phyloP scores from a whole-genome alignment of 164 flowering plant genomes.

The Macadamia integrifolia region DNA sequence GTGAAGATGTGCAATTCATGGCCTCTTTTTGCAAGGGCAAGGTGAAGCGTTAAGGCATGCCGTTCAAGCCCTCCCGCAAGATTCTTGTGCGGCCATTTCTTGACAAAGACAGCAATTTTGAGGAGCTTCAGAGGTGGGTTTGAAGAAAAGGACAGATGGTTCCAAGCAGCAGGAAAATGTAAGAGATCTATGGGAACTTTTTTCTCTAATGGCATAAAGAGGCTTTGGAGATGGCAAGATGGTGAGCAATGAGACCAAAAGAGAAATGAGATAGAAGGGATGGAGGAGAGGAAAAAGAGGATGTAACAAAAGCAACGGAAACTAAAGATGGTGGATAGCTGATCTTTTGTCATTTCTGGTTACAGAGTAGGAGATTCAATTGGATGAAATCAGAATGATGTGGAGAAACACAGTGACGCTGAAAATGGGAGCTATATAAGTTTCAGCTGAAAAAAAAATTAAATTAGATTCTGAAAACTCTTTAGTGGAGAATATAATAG shows the following conservation, averaged over 20 bases:
- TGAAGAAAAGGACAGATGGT: conserved; percentile 48
- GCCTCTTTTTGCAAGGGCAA: conserved; percentile 29
- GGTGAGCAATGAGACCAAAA: conserved; percentile 32
- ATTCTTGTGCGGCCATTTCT: conserved; percentile 54
- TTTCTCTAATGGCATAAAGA: conserved; percentile 8
- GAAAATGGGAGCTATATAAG: too few species aligned
- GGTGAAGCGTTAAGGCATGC: conserved; percentile 74
- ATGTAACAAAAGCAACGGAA: conserved; percentile 12
- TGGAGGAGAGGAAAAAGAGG: conserved; percentile 14
- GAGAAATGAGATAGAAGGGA: conserved; percentile 22
- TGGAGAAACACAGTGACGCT: too few species aligned
- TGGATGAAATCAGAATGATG: not conserved
- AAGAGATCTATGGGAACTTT: conserved; percentile 33
- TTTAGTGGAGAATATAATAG: too few species aligned
- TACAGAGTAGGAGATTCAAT: not conserved
- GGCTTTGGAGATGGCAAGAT: conserved; percentile 14
- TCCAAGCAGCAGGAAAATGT: conserved; percentile 48
- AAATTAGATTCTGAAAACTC: too few species aligned
- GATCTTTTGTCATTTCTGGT: conserved; percentile 19
- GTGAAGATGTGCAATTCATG: conserved; percentile 32
- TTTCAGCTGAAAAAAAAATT: too few species aligned
- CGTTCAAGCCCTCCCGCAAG: conserved; percentile 64
- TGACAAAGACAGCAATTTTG: conserved; percentile 62
- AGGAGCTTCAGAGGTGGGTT: conserved; percentile 38
- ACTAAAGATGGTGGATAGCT: conserved; percentile 4